Percentiles rank a stretch among this genome's conserved stretches.
Conservation (phyloP, 2,329 filamentous ascomycete species). For the Monosporascus ibericus region DNA sequence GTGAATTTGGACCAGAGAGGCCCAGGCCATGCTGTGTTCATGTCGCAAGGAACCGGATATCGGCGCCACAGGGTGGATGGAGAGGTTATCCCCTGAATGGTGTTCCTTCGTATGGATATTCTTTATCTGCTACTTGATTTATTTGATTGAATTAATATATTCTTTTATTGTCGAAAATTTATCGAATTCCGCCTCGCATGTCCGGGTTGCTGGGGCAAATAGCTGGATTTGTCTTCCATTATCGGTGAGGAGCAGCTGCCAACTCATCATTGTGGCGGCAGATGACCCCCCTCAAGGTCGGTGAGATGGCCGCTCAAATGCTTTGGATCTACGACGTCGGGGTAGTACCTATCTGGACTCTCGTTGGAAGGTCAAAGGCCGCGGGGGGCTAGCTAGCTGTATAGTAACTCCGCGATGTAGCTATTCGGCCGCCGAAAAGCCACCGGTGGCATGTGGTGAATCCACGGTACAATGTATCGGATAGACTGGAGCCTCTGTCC, state of each 20-base stretch:
- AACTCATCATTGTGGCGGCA: slow-evolving; percentile 18
- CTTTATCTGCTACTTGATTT: background rate
- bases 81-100: background rate
- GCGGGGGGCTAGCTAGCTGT: background rate
- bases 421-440: background rate
- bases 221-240: background rate
- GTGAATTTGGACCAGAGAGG: background rate
- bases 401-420: background rate
- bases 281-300: slow-evolving; percentile 16
- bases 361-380: background rate
- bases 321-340: slow-evolving; percentile 5
- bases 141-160: background rate
- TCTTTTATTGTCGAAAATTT: background rate
- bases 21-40: background rate
- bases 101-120: background rate
- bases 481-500: background rate
- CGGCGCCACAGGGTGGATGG: background rate
- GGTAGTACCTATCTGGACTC: background rate
- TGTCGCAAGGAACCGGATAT: background rate
- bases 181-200: background rate
- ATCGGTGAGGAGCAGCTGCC: slow-evolving; percentile 15
- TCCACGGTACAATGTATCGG: background rate
- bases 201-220: background rate
- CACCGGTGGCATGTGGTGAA: background rate
- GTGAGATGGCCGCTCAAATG: slow-evolving; percentile 13